A percentile compares a stretch with the other conserved stretches of the same genome.
phyloP scores from a whole-genome alignment of 73 alveolate genomes.

The Tetrahymena malaccensis region DNA sequence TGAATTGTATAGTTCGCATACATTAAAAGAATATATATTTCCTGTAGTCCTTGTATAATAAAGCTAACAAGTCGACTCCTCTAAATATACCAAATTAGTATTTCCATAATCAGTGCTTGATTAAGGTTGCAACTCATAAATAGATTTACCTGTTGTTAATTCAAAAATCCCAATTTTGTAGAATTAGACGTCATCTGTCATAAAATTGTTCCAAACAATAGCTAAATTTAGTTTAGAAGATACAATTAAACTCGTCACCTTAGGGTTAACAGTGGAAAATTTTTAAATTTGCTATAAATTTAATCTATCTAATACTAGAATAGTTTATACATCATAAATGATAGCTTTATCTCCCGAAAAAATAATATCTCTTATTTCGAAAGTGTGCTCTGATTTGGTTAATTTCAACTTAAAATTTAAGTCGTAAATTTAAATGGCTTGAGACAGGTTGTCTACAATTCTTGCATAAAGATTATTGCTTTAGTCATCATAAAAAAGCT shows the following conservation, averaged over 20 bases:
- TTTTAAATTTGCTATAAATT: neutral
- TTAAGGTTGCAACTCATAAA: neutral
- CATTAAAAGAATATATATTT: neutral
- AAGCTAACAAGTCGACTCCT: neutral
- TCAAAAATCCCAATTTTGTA: neutral
- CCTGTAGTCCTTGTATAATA: neutral
- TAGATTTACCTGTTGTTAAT: neutral
- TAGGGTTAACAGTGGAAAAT: neutral
- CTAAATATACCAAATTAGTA: neutral
- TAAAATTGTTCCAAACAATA: neutral
- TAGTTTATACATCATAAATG: neutral
- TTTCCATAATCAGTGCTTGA: neutral
- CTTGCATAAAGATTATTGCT: neutral
- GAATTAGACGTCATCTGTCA: neutral
- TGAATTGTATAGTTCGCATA: neutral
- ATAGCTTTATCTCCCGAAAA: neutral
- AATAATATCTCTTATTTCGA: neutral
- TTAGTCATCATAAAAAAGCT: neutral
- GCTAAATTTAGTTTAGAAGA: neutral
- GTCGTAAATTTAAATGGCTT: neutral
- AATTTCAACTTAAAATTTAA: neutral
- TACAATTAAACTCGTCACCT: neutral
- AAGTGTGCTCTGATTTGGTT: neutral
- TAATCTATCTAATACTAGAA: neutral
- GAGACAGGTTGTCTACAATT: neutral